A percentile compares a stretch with the other conserved stretches of the same genome.
phyloP scores from a whole-genome alignment of 2,329 filamentous ascomycete genomes.

The Byssoonygena ceratinophila region DNA sequence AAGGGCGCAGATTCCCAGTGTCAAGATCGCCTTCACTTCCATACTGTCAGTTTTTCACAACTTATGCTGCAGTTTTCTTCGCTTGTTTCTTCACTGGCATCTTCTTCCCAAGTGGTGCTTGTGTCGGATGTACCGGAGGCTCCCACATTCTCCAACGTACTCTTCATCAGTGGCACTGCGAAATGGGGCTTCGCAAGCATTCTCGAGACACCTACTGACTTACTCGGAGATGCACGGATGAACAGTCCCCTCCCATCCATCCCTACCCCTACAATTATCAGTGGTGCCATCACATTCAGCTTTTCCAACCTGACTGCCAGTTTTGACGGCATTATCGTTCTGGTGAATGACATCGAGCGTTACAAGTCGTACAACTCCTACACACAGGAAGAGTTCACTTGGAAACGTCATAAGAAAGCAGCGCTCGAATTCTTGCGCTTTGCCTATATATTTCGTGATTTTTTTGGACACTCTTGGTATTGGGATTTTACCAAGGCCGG shows the following conservation, averaged over 20 bases:
- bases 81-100: slow-evolving; percentile 44
- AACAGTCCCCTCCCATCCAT: slow-evolving; percentile 28
- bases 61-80: slow-evolving; percentile 41
- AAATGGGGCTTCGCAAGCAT: slow-evolving; percentile 55
- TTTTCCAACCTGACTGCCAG: slow-evolving; percentile 25
- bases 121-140: slow-evolving; percentile 49
- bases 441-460: slow-evolving; percentile 31
- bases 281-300: slow-evolving; percentile 29
- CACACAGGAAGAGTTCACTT: slow-evolving; percentile 24
- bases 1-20: slow-evolving; percentile 32
- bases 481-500: slow-evolving; percentile 32
- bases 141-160: slow-evolving; percentile 44
- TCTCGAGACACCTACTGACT: slow-evolving; percentile 45
- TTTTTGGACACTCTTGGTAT: slow-evolving; percentile 31
- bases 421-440: slow-evolving; percentile 37
- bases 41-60: slow-evolving; percentile 23
- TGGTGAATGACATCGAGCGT: slow-evolving; percentile 53
- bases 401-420: slow-evolving; percentile 25
- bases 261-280: slow-evolving; percentile 16
- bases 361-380: slow-evolving; percentile 44
- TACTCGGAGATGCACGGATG: slow-evolving; percentile 33
- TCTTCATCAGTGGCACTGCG: slow-evolving; percentile 54
- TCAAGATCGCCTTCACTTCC: slow-evolving; percentile 45
- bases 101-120: slow-evolving; percentile 51
- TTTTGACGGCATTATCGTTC: slow-evolving; percentile 46